These are phyloP conservation scores for Apophysomyces elegans DNA, from an alignment of 371 early-diverging fungal species.

Conservation along the genomic window DNA sequence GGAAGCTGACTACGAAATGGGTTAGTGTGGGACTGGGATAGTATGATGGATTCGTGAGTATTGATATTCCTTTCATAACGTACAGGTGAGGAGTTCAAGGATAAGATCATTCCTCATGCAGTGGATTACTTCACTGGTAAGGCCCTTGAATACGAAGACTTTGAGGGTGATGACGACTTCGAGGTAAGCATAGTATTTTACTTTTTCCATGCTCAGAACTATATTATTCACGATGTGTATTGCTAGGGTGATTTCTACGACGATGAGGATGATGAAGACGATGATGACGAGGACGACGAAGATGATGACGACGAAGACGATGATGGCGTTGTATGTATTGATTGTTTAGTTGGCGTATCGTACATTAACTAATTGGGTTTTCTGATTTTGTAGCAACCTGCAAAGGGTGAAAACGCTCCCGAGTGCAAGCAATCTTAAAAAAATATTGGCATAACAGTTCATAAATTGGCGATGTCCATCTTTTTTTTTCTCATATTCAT, in stretches of 20 bases:
- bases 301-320: conserved; percentile 56
- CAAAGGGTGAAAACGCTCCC: conserved; percentile 62
- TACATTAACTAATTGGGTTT: conserved; percentile 8
- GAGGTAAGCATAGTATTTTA: conserved; percentile 47
- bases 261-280: conserved; percentile 70
- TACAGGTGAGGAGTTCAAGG: conserved; percentile 87
- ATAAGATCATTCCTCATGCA: conserved; percentile 93
- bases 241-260: conserved; percentile 65
- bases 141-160: conserved; percentile 83
- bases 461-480: background rate
- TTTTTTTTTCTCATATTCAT: conserved; percentile 12
- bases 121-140: conserved; percentile 98
- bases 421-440: conserved; percentile 66
- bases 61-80: background rate
- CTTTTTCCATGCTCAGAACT: background rate
- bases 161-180: conserved; percentile 69
- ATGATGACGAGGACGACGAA: conserved; percentile 54
- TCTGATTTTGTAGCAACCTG: conserved; percentile 25
- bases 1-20: conserved; percentile 93
- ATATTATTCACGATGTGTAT: too few species aligned
- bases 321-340: conserved; percentile 58
- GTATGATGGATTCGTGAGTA: background rate
- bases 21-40: conserved; percentile 28
- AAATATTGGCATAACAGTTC: background rate
- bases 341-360: background rate